Evolutionary conservation across 148 eudicot species (phyloP).

Genomic region (Drosera capensis): DNA sequence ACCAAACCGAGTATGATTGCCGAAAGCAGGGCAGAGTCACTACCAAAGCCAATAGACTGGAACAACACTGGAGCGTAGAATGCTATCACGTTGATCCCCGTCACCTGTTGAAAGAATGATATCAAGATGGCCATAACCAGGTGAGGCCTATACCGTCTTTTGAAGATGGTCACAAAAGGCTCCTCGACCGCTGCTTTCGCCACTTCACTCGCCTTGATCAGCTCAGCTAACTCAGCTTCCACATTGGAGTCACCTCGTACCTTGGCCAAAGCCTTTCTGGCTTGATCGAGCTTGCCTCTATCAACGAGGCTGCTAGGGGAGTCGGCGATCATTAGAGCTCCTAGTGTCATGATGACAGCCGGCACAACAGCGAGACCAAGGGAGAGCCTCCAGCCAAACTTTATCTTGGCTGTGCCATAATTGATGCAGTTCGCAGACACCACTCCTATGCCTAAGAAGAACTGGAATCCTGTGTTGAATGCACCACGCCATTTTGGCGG

Average conservation of each 20-base stretch:
- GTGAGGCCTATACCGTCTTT: slow-evolving; percentile 29
- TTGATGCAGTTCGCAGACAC: slow-evolving; percentile 25
- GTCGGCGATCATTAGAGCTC: slow-evolving; percentile 27
- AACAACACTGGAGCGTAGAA: slow-evolving; percentile 48
- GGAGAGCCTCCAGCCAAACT: slow-evolving; percentile 31
- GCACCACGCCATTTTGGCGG: slow-evolving; percentile 39
- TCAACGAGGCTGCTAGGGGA: slow-evolving; percentile 30
- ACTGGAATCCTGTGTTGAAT: slow-evolving; percentile 30
- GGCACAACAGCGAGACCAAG: slow-evolving; percentile 28
- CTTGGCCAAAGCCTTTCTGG: slow-evolving; percentile 10
- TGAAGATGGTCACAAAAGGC: slow-evolving; percentile 19
- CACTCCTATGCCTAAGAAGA: slow-evolving; percentile 29
- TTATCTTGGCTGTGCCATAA: slow-evolving; percentile 6
- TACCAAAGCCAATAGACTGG: slow-evolving; percentile 33
- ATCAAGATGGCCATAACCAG: slow-evolving; percentile 23
- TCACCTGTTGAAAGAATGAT: slow-evolving; percentile 33
- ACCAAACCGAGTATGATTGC: slow-evolving; percentile 36
- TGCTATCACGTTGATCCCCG: slow-evolving; percentile 35
- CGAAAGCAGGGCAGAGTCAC: slow-evolving; percentile 21
- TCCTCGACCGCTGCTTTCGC: slow-evolving; percentile 10
- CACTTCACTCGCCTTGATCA: slow-evolving; percentile 14
- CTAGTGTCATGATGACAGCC: slow-evolving; percentile 24
- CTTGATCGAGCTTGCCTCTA: slow-evolving; percentile 20
- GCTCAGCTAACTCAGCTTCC: slow-evolving; percentile 21
- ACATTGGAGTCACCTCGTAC: slow-evolving; percentile 19